Conservation (phyloP, 768 basidiomycete species). For the Peribolospora baueri region DNA sequence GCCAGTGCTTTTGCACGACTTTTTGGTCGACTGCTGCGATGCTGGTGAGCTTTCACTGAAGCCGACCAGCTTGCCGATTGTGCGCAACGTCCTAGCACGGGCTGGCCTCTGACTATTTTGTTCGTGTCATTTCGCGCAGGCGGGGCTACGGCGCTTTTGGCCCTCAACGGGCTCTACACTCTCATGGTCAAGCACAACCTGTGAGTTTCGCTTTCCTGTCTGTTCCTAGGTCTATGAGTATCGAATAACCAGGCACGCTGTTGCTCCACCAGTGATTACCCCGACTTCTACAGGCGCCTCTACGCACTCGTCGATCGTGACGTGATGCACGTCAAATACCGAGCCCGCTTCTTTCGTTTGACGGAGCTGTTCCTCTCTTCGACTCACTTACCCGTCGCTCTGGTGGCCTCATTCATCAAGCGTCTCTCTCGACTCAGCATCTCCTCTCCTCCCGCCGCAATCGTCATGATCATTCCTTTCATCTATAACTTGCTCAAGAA, state of each 20-base stretch:
- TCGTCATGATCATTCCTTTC: slow-evolving; percentile 76
- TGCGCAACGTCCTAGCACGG: not conserved
- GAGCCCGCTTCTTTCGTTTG: slow-evolving; percentile 83
- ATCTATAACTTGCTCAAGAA: slow-evolving; percentile 79
- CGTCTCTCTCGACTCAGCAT: slow-evolving; percentile 64
- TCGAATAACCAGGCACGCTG: not conserved
- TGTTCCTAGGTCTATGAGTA: not conserved
- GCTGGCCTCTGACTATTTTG: not conserved
- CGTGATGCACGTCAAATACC: slow-evolving; percentile 70
- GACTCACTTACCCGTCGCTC: slow-evolving; percentile 62
- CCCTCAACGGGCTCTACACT: slow-evolving; percentile 70
- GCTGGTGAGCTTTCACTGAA: slow-evolving; percentile 28
- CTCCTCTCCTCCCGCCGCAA: slow-evolving; percentile 63
- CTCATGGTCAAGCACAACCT: slow-evolving; percentile 83
- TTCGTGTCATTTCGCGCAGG: slow-evolving; percentile 24
- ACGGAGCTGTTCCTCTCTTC: slow-evolving; percentile 76
- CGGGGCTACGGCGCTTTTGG: slow-evolving; percentile 60
- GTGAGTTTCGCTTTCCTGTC: slow-evolving; percentile 26
- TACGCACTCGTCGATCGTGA: slow-evolving; percentile 73
- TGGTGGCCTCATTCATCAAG: slow-evolving; percentile 91
- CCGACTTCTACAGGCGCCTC: slow-evolving; percentile 74
- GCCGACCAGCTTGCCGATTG: not conserved
- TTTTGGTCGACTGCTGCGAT: slow-evolving; percentile 64
- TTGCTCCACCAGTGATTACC: slow-evolving; percentile 50
- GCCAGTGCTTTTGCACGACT: slow-evolving; percentile 66